Evolutionary conservation across 2,329 filamentous ascomycete species (phyloP), one percentile per base, ranked within the genome.

Genomic region (Arthroderma sp.): DNA sequence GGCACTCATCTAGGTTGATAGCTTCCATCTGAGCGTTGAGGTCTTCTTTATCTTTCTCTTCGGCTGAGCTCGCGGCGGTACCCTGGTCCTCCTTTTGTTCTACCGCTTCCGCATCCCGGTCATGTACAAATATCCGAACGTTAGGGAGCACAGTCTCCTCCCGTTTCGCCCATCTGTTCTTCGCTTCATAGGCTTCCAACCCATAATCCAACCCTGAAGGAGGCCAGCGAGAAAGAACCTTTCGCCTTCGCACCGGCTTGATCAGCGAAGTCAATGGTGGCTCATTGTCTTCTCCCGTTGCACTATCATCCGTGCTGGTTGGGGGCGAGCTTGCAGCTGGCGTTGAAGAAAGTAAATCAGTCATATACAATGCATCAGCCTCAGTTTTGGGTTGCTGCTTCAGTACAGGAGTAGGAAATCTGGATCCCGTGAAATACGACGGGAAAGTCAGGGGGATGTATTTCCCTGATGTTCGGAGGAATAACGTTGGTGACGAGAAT

Each of bases 401-500:
- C 7, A 70, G 58, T 0, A 71, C 62, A 0, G 71, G 71, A 2
- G 69, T 58, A 1, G 70, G 69, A 56, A 71, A 67, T 2, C 65
- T 66, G 1, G 68, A 64, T 0, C 71, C 70, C 0, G 64, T 71
- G 1, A 65, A 60, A 55, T 72, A 72, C 15, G 61, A 58, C 1
- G 71, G 70, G 44, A 71, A 71, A 1, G 13, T 35, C 2, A 61
- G 63, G 1, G 71, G 73, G 4, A 70, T 70, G 44, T 74, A 70
- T 54, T 69, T 67, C 0, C 73, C 73, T 0, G 73, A 61, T 0
- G 73, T 71, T 21, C 74, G 70, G 7, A 76, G 67, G 53, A 75
- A 73, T 5, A 75, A 60, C 2, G 71, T 62, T 0, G 74, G 74
- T 2, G 71, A 74, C 0, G 74, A 73, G 57, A 76, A 76, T 0